Conservation (phyloP, 495 filamentous ascomycete genomes). For the Clavariopsis aquatica region DNA sequence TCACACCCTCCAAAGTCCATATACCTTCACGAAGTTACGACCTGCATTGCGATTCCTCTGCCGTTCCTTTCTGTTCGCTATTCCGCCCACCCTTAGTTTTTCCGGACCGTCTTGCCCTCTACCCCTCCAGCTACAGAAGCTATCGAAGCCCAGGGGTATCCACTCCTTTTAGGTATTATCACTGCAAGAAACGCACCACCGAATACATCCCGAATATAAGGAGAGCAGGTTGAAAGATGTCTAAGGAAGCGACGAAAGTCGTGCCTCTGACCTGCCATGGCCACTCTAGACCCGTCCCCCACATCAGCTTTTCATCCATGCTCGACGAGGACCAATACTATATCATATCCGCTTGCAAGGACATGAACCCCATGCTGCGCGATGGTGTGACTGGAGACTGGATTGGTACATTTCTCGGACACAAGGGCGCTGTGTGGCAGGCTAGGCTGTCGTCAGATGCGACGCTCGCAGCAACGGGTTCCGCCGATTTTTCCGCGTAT, state of each 20-base stretch:
- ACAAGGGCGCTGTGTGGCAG: constrained; percentile 98
- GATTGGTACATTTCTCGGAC: constrained; percentile 97
- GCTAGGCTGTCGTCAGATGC: constrained; percentile 87
- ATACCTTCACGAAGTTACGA: background rate
- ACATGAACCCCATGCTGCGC: constrained; percentile 94
- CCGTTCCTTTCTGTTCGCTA: background rate
- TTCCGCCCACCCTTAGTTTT: background rate
- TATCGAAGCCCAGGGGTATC: background rate
- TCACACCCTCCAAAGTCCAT: background rate
- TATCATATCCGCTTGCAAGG: constrained; percentile 97
- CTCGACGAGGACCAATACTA: constrained; percentile 88
- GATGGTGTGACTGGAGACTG: constrained; percentile 94
- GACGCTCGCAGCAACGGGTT: constrained; percentile 83
- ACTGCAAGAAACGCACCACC: background rate
- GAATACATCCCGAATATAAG: background rate
- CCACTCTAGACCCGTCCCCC: constrained; percentile 92
- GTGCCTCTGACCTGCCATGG: constrained; percentile 97
- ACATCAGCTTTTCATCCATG: constrained; percentile 88
- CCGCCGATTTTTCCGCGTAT: constrained; percentile 94
- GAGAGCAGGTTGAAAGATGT: background rate
- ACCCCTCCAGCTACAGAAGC: background rate
- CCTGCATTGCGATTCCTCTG: background rate
- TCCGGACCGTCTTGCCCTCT: background rate
- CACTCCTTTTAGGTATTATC: background rate
- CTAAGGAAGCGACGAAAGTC: constrained; percentile 62